Base-by-base conservation (phyloP, 768 basidiomycete species). In the Royoungia palumana region DNA sequence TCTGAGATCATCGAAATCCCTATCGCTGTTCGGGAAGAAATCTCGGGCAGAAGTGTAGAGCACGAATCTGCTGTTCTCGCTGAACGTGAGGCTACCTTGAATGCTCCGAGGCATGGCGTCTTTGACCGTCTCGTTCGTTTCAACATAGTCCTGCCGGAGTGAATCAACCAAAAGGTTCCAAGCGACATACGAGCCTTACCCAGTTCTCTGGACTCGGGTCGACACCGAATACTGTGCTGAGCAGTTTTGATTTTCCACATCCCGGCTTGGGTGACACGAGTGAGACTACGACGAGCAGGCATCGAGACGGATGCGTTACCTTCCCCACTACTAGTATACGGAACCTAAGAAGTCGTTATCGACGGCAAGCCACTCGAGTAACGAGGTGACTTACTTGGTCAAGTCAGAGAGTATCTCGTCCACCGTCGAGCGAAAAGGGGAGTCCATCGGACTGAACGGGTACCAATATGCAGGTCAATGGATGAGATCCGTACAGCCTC, bases 11-110 rank as follows among this genome's bases (percentile, higher is more conserved):
- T 51, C 36, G 22, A 48, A 51, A 22, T 51, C 50, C 8, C 16
- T 20, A n/a, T 51, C 50, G 11, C 45, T 47, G 50, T 51, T 48
- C 3, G 46, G 50, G 11, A 34, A 17, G 22, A 47, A 51, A 17
- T 20, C 46, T 21, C 12, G 27, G 32, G 49, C 46, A 22, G 47
- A 43, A 22, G 46, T 47, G 17, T 51, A 42, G 2, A 51, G 50
- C n/a, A 42, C 24, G 28, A 51, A 48, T 42, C 19, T 47, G 40
- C 9, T 27, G 13, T 51, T 49, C 20, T 37, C 41, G 7, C 20
- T 41, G 36, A 36, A 49, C 21, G 35, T 36, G 35, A 43, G 32
- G 5, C 47, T 41, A 9, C 47, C 47, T 19, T 17, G 34, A 11
- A 49, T 49, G 9, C 5, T 36, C 25, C 21, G 25, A 44, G 24